Conservation (phyloP, 2,329 filamentous ascomycete species). For the Amylocarpus encephaloides region DNA sequence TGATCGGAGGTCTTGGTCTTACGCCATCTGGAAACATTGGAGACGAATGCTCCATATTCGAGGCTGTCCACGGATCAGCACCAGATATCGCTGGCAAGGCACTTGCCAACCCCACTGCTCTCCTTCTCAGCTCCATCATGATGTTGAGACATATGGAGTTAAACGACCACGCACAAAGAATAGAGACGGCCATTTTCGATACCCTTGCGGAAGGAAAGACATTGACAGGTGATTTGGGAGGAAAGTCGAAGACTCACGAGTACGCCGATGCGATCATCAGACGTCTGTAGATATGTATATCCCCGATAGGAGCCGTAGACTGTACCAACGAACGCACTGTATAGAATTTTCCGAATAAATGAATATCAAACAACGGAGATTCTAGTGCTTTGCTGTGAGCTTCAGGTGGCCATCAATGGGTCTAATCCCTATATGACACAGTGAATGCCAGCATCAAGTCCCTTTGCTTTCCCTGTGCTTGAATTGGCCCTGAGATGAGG, state of each 20-base stretch:
- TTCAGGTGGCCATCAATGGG: too few relatives aligned
- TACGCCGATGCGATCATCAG: slow-evolving; percentile 87
- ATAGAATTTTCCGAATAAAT: slow-evolving; percentile 8
- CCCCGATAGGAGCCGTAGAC: slow-evolving; percentile 24
- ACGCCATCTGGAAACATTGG: slow-evolving; percentile 98
- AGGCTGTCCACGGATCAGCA: slow-evolving; percentile 95
- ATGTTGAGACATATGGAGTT: slow-evolving; percentile 99
- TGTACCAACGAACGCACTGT: slow-evolving; percentile 28
- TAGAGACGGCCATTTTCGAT: slow-evolving; percentile 92
- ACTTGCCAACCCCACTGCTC: slow-evolving; percentile 93
- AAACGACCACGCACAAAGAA: slow-evolving; percentile 73
- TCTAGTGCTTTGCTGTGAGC: background rate
- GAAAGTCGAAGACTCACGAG: slow-evolving; percentile 92
- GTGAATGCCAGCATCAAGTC: too few relatives aligned
- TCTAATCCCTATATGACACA: too few relatives aligned
- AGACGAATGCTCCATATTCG: slow-evolving; percentile 99
- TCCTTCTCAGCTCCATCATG: slow-evolving; percentile 96
- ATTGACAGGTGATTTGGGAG: slow-evolving; percentile 92
- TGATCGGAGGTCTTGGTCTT: slow-evolving; percentile 94
- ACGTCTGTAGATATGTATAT: slow-evolving; percentile 32
- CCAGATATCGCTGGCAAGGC: slow-evolving; percentile 95
- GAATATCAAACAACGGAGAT: too few relatives aligned
- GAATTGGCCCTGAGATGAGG: too few relatives aligned
- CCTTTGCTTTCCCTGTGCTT: too few relatives aligned
- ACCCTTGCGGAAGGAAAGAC: slow-evolving; percentile 94